Percentiles rank a stretch among this genome's conserved stretches.
Conservation (phyloP, 176 grass and related monocot genomes). For the Pontederia crassipes region DNA sequence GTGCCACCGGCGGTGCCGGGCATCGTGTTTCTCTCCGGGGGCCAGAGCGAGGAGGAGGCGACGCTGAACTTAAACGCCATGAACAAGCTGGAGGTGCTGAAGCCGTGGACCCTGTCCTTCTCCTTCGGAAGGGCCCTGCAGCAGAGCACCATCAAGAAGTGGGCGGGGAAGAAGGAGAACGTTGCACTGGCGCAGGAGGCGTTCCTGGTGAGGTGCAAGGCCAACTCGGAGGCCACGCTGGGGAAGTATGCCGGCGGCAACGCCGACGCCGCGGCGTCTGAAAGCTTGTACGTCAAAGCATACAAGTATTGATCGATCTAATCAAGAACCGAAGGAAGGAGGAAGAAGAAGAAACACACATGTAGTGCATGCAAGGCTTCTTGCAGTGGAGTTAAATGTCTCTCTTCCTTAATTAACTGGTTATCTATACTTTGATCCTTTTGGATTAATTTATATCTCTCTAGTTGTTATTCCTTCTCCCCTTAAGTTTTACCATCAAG, state of each 20-base stretch:
- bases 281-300: conserved; percentile 74
- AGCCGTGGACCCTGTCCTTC: conserved; percentile 86
- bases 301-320: conserved; percentile 57
- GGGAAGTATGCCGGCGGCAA: conserved; percentile 59
- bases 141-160: conserved; percentile 97
- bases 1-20: conserved; percentile 80
- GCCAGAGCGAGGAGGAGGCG: conserved; percentile 85
- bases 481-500: neutral
- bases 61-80: conserved; percentile 77
- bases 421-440: too few species aligned
- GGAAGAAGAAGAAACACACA: too few species aligned
- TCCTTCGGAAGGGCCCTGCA: conserved; percentile 91
- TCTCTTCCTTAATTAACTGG: too few species aligned
- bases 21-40: conserved; percentile 84
- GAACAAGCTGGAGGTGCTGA: conserved; percentile 83
- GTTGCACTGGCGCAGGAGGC: conserved; percentile 56
- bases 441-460: too few species aligned
- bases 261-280: conserved; percentile 55
- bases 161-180: conserved; percentile 76
- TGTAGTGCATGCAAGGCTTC: neutral
- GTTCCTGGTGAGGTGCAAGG: conserved; percentile 68
- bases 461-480: too few species aligned
- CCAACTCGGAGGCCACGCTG: conserved; percentile 67
- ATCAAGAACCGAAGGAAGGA: too few species aligned
- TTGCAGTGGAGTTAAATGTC: neutral